Conservation (phyloP, 1,284 basidiomycete genomes). For the Fomitopsis schrenkii region DNA sequence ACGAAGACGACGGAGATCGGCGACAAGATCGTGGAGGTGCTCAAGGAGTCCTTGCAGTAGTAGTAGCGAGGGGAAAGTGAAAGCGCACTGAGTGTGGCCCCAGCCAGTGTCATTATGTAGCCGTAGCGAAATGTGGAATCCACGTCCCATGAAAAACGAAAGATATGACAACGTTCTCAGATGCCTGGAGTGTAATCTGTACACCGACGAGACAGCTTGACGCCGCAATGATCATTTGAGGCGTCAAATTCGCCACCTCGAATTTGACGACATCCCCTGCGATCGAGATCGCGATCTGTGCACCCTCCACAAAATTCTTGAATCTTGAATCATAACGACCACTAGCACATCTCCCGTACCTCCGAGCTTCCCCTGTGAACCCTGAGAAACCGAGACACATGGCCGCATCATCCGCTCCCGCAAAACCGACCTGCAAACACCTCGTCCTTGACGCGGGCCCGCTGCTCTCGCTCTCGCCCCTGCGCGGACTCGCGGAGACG, state of each 20-base stretch:
- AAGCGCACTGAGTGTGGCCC: background rate
- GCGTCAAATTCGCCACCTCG: background rate
- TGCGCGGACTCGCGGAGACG: conserved; percentile 77
- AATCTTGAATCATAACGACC: background rate
- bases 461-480: conserved; percentile 79
- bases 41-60: conserved; percentile 58
- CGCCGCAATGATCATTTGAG: background rate
- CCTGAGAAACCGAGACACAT: background rate
- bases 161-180: too few species aligned
- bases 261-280: background rate
- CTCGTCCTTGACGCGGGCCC: conserved; percentile 93
- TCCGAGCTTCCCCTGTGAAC: background rate
- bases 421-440: conserved; percentile 56
- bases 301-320: conserved; percentile 2
- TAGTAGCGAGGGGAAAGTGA: background rate
- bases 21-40: conserved; percentile 75
- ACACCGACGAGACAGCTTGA: background rate
- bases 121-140: too few species aligned
- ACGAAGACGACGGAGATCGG: conserved; percentile 79
- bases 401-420: conserved; percentile 18
- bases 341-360: background rate
- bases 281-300: background rate
- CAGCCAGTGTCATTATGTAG: background rate
- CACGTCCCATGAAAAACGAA: too few species aligned
- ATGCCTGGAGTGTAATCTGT: background rate